These are phyloP conservation scores for Areca catechu DNA, from an alignment of 176 grass and related monocot species.

Conservation along the genomic window DNA sequence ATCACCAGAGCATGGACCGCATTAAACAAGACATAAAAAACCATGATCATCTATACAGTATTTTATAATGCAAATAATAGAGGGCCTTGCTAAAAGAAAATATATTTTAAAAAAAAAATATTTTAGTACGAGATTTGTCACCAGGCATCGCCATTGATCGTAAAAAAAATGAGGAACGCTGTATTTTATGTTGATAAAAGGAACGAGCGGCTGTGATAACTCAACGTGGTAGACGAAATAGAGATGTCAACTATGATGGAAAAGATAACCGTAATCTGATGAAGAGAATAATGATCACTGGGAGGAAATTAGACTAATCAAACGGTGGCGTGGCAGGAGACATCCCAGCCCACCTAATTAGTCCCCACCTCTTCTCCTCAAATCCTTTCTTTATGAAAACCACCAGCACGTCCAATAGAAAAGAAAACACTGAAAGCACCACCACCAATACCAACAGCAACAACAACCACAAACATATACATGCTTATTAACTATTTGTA, in stretches of 20 bases:
- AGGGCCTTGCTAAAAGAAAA: too few species aligned
- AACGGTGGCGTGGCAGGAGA: neutral
- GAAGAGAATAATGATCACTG: too few species aligned
- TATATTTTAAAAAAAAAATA: too few species aligned
- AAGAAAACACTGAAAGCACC: neutral
- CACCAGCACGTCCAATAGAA: neutral
- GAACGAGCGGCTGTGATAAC: neutral
- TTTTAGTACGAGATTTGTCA: too few species aligned
- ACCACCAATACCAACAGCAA: neutral
- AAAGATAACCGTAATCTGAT: neutral
- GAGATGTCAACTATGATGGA: neutral
- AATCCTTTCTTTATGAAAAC: neutral
- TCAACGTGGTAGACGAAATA: neutral
- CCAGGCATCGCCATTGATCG: too few species aligned
- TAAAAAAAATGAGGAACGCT: too few species aligned
- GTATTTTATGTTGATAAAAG: too few species aligned
- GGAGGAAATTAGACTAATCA: neutral
- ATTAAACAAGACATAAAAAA: too few species aligned
- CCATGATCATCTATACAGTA: too few species aligned
- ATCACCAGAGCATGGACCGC: too few species aligned
- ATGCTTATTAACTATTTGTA: neutral
- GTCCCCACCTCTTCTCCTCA: neutral
- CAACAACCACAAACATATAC: neutral
- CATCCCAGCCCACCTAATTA: neutral
- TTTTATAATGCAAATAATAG: too few species aligned